Base-by-base conservation (phyloP, 1,139 yeast species). In the Blastobotrys apis region DNA sequence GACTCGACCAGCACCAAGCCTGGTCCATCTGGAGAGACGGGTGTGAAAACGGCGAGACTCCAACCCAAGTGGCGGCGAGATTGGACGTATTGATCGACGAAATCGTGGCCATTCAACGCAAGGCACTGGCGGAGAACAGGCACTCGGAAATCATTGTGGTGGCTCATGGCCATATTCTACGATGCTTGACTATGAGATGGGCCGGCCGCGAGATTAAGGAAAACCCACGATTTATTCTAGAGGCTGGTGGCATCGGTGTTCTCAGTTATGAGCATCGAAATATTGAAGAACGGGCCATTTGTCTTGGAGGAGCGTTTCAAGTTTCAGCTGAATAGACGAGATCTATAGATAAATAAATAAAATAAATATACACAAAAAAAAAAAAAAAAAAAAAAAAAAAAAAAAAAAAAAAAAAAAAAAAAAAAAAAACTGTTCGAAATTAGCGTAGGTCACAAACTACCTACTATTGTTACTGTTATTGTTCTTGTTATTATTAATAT, bases 191-290 rank as follows among this genome's bases (percentile, higher is more conserved):
- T 6, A 86, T 90, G 29, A 70, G 96, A 51, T 90, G 97, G 97
- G 79, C 85, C 23, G 75, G 74, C 5, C 67, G 73, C 38, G 74
- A 73, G 13, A 70, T 84, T 49, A 64, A 72, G 52, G 68, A 65
- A 43, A 86, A 88, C 62, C 96, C 96, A 2, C 78, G 81, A 52
- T 80, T 87, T 61, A 71, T 90, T 65, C 71, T 90, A 56, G 97
- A 90, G 62, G 95, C 97, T 23, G 97, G 97, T 53, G 97, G 96
- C 39, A 87, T 87, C 27, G 96, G 97, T 47, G 95, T 87, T 2
- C 72, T 90, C 61, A 81, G 94, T 56, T 90, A 90, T 64, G 94
- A 86, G 58, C 97, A 90, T 62, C 80, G 83, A 60, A 81, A 75
- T 61, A 74, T 85, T 48, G 74, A 81, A 33, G 97, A 90, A 65